Percentiles rank a stretch among this genome's conserved stretches.
These are phyloP conservation scores for Coniochaeta hoffmannii DNA, from an alignment of 2,329 filamentous ascomycete species.

Conservation along the genomic window DNA sequence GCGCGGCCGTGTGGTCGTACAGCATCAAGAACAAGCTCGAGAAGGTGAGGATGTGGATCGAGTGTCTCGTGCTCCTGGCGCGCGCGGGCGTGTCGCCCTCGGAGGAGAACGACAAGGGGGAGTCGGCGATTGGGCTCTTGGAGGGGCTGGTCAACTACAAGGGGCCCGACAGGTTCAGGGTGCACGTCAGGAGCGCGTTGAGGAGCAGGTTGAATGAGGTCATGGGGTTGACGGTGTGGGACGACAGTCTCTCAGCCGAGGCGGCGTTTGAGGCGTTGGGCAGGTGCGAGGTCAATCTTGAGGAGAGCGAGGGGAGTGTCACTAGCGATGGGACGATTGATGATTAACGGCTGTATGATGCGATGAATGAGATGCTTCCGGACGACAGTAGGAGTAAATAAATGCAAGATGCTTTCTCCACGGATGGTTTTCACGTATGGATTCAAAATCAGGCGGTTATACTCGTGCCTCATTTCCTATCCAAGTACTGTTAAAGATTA, in stretches of 20 bases:
- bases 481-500: too few relatives aligned
- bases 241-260: not conserved
- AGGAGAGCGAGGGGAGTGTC: not conserved
- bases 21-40: not conserved
- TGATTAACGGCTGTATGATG: not conserved
- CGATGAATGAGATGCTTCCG: not conserved
- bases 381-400: too few relatives aligned
- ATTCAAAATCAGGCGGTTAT: too few relatives aligned
- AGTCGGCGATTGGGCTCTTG: constrained; percentile 6
- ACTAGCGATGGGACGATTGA: not conserved
- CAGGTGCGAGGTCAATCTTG: not conserved
- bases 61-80: constrained; percentile 5
- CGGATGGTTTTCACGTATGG: too few relatives aligned
- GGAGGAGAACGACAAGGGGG: constrained; percentile 1
- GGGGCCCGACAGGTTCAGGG: constrained; percentile 5
- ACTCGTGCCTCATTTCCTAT: too few relatives aligned
- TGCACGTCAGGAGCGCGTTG: not conserved
- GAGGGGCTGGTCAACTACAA: constrained; percentile 6
- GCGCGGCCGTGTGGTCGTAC: not conserved
- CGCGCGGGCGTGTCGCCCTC: constrained; percentile 1
- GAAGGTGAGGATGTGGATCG: constrained; percentile 4
- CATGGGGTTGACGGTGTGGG: not conserved
- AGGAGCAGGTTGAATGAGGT: not conserved
- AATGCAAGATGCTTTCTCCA: too few relatives aligned
- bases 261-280: not conserved